A percentile compares a stretch with the other conserved stretches of the same genome.
Evolutionary conservation across 108 stramenopile species (phyloP).

Genomic region (Craspedostauros australis): DNA sequence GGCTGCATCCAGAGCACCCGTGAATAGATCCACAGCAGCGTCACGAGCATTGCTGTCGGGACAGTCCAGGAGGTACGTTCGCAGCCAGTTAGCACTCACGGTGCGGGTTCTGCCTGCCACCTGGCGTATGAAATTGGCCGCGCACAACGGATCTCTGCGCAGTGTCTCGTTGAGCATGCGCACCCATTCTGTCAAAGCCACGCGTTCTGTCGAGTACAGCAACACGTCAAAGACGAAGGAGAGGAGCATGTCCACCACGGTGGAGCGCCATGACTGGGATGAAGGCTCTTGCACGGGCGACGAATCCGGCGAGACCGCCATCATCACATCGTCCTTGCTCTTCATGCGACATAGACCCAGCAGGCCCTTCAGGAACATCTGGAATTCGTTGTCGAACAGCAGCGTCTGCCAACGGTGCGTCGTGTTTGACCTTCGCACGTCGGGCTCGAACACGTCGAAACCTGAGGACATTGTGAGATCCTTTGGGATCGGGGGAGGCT

Average conservation of each 20-base stretch:
- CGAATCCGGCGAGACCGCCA: constrained; percentile 10
- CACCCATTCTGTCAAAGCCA: constrained; percentile 48
- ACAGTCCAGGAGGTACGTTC: constrained; percentile 72
- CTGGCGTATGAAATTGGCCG: constrained; percentile 45
- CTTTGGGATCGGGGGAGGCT: constrained; percentile 1
- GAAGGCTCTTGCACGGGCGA: neutral
- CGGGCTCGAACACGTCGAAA: constrained; percentile 77
- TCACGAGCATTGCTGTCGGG: constrained; percentile 53
- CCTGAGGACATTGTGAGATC: constrained; percentile 40
- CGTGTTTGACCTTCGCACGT: constrained; percentile 73
- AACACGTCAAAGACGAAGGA: constrained; percentile 73
- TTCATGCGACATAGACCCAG: constrained; percentile 46
- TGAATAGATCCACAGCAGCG: constrained; percentile 61
- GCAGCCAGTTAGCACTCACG: constrained; percentile 71
- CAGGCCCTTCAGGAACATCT: constrained; percentile 72
- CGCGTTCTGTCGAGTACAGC: constrained; percentile 58
- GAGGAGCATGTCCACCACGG: constrained; percentile 48
- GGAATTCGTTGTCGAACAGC: constrained; percentile 88
- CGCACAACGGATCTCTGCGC: constrained; percentile 21
- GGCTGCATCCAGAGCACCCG: constrained; percentile 42
- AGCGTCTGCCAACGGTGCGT: constrained; percentile 85
- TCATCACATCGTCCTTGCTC: neutral
- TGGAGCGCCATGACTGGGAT: constrained; percentile 35
- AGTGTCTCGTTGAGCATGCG: constrained; percentile 46
- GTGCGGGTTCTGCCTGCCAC: constrained; percentile 52